phyloP scores from a whole-genome alignment of 2,329 filamentous ascomycete species.

The Didymella pinodella region DNA sequence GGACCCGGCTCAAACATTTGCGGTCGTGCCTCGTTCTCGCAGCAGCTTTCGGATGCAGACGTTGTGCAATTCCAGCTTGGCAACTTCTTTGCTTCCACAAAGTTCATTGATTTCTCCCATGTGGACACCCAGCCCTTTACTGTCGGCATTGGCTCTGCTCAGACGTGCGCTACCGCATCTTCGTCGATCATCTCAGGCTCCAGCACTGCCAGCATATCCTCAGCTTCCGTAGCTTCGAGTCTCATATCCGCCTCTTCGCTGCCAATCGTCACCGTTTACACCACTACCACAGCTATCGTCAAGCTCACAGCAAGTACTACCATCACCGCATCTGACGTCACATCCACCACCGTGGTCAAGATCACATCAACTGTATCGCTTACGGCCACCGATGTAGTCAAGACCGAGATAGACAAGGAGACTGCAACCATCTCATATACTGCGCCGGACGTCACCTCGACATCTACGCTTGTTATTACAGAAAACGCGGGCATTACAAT shows the following conservation, averaged over 20 bases:
- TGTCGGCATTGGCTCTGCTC: conserved; percentile 41
- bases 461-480: conserved; percentile 35
- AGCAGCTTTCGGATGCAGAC: conserved; percentile 47
- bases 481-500: conserved; percentile 31
- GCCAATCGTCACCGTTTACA: conserved; percentile 26
- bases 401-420: conserved; percentile 26
- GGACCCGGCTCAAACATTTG: conserved; percentile 47
- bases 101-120: conserved; percentile 55
- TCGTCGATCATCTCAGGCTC: conserved; percentile 15
- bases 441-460: conserved; percentile 35
- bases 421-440: conserved; percentile 41
- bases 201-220: not conserved
- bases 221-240: not conserved
- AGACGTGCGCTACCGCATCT: conserved; percentile 33
- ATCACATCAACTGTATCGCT: conserved; percentile 22
- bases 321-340: conserved; percentile 33
- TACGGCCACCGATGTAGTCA: conserved; percentile 24
- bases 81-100: conserved; percentile 52
- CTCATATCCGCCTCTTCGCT: conserved; percentile 17
- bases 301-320: conserved; percentile 31
- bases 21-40: conserved; percentile 48
- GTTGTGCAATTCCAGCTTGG: conserved; percentile 52
- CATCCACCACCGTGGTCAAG: conserved; percentile 30
- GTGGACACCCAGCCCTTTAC: conserved; percentile 51
- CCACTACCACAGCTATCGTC: conserved; percentile 26